Evolutionary conservation across 2,329 filamentous ascomycete genomes (phyloP), one percentile per base, ranked within the genome.

Genomic region (Madurella fahalii): DNA sequence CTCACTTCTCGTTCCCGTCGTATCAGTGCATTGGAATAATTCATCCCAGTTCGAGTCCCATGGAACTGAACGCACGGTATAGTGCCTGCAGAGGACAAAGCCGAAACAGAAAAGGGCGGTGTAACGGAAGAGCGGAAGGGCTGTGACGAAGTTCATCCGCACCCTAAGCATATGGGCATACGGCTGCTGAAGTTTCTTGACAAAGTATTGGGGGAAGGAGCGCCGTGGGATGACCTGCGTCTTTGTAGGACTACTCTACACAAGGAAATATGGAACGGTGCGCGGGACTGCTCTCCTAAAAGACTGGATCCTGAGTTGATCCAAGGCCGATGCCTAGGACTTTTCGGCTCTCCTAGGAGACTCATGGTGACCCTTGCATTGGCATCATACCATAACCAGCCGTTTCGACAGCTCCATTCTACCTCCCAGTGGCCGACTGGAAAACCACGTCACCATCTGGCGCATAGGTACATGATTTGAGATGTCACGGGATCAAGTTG

Each of bases 401-500:
- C 7, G 25, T 25, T 7, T 25, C 25, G 25, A 7, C 25, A 25
- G 4, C 25, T 25, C 7, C 25, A 25, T 25, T 25, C 25, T 25
- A 25, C 25, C 25, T 25, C 25, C 3, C 25, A 25, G 25, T 25
- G 25, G 25, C 25, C 25, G 25, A 25, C 25, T 4, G 25, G 25
- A 25, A 25, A 25, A 25, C 25, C 25, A 25, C 25, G 25, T 25
- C 25, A 25, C 25, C 25, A 25, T 30, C 18, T 39, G 32, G 41
- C 40, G 32, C 11, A 32, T 18, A 43, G 25, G 4, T 44, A 41
- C 53, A 50, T 47, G 40, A 18, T 15, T 20, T 17, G 9, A 17
- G 45, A 39, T 53, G 49, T 63, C 59, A 62, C 57, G 54, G 54
- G 57, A 60, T 43, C 54, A 34, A 11, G 39, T 32, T 34, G 18